Base-by-base conservation (phyloP, 2,329 filamentous ascomycete genomes). In the Trichoderma sp. region DNA sequence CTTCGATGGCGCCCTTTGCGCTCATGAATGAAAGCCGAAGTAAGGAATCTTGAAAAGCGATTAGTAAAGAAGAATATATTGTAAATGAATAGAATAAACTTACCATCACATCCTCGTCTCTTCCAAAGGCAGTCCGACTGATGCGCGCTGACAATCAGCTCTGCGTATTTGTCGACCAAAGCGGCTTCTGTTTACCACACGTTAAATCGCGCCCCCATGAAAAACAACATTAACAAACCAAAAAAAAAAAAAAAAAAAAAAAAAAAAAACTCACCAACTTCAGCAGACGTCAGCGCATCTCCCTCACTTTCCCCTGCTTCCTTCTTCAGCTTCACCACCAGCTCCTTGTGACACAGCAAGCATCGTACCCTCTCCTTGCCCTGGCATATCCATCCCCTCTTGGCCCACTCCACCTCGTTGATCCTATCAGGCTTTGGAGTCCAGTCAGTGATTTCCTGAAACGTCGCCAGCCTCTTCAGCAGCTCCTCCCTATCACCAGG, bases 361-460 rank as follows among this genome's bases (percentile, higher is more conserved):
- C 95, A 99, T 19, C 89, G 88, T 17, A 98, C 92, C 4, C 91
- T 91, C 78, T 97, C 93, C 71, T 89, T 89, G 73, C 90, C 90
- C 54, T 91, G 88, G 74, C 94, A 97, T 4, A 90, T 84, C 94
- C 95, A 99, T 1, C 94, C 94, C 68, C 92, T 84, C 82, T 94
- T 97, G 0, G 94, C 94, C 95, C 95, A 99, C 77, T 93, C 91
- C 8, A 97, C 89, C 79, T 98, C 95, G 75, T 89, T 93, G 73
- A 98, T 89, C 37, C 84, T 84, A 63, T 94, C 87, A 0, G 95
- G 94, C 77, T 98, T 98, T 0, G 92, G 91, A n/a, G 92, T 91
- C 94, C 94, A 99, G 76, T 91, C 87, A 64, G 93, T 95, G 57
- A 98, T 89, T 72, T 94, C 93, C 75, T 94, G 91, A 76, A 97